Conservation (phyloP, 2,329 filamentous ascomycete genomes). For the Calonectria ilicicola region DNA sequence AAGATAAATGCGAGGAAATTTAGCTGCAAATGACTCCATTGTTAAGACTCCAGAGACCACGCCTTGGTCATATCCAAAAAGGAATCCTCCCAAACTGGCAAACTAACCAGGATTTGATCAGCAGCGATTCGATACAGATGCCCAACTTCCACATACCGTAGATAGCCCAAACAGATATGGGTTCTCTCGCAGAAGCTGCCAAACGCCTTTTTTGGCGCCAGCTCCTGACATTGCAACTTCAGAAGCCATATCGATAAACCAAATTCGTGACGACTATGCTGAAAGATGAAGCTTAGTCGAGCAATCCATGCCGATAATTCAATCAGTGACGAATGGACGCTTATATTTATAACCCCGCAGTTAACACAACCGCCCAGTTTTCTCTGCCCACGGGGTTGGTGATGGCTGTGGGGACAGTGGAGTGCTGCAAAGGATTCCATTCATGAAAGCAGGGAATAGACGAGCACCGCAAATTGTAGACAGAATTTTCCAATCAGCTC, state of each 20-base stretch:
- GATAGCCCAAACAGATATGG: constrained; percentile 59
- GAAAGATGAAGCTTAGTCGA: too few relatives aligned
- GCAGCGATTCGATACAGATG: too few relatives aligned
- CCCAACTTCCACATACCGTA: constrained; percentile 44
- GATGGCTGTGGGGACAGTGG: not conserved
- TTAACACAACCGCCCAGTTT: not conserved
- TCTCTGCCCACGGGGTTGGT: not conserved
- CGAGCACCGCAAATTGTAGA: too few relatives aligned
- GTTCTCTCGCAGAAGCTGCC: constrained; percentile 49
- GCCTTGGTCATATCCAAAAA: constrained; percentile 64
- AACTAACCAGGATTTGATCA: constrained; percentile 32
- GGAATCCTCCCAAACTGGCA: constrained; percentile 54
- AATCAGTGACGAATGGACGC: not conserved
- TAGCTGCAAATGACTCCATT: constrained; percentile 56
- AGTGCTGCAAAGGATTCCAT: not conserved
- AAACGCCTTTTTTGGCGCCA: constrained; percentile 38
- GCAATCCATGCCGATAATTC: not conserved
- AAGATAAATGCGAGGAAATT: constrained; percentile 49
- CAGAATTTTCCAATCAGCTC: not conserved
- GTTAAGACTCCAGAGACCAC: constrained; percentile 60
- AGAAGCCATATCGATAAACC: constrained; percentile 14
- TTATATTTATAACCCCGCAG: not conserved
- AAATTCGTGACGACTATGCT: not conserved
- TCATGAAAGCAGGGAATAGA: not conserved
- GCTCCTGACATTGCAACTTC: not conserved